phyloP scores from a whole-genome alignment of 2,329 filamentous ascomycete species.

The Alternaria triticina region DNA sequence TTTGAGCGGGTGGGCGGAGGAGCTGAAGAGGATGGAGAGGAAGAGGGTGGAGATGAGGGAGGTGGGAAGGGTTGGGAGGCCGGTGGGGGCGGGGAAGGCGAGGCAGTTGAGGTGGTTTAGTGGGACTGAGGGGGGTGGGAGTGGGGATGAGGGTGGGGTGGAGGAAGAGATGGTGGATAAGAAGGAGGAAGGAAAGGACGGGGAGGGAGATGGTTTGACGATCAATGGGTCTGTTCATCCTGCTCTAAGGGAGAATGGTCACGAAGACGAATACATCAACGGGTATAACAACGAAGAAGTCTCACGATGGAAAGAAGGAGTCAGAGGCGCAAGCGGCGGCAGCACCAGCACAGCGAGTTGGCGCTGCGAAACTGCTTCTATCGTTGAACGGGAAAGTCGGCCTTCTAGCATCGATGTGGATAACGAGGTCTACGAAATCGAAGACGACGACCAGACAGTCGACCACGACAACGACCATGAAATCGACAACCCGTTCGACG shows the following conservation, averaged over 20 bases:
- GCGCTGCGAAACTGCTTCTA: background rate
- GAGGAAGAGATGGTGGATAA: background rate
- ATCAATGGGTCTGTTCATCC: background rate
- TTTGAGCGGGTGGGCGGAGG: conserved; percentile 8
- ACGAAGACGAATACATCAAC: background rate
- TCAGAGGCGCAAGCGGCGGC: background rate
- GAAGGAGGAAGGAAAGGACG: background rate
- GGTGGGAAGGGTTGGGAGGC: background rate
- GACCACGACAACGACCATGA: background rate
- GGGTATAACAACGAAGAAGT: too few species aligned
- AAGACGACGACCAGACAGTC: background rate
- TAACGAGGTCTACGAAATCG: background rate
- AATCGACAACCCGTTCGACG: background rate
- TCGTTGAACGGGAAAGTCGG: background rate
- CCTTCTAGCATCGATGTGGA: background rate
- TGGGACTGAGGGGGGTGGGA: background rate
- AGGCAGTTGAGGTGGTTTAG: background rate
- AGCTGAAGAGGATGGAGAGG: conserved; percentile 13
- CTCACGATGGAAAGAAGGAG: background rate
- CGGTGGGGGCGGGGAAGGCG: background rate
- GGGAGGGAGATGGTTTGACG: background rate
- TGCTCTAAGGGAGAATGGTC: background rate
- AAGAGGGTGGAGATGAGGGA: background rate
- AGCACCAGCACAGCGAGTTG: background rate
- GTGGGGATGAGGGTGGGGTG: rapidly evolving